Conservation (phyloP, 2,329 filamentous ascomycete genomes). For the Graphilbum fragrans region DNA sequence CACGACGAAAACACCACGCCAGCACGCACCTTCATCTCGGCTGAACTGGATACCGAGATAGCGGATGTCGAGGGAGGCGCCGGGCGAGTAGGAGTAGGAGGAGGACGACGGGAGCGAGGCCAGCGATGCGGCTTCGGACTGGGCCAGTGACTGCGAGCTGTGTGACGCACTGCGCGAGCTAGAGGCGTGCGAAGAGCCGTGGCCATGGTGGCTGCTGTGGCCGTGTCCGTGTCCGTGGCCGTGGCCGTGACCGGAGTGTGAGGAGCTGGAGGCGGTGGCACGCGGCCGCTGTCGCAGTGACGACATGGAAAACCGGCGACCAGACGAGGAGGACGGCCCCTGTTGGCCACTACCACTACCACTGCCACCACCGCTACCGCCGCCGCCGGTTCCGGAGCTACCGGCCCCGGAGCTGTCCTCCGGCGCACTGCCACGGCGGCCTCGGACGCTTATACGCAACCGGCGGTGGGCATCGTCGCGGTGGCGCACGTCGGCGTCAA, state of each 20-base stretch:
- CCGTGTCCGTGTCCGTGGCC: slow-evolving; percentile 1
- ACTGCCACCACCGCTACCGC: no score
- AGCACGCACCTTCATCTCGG: slow-evolving; percentile 28
- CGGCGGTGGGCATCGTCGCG: slow-evolving; percentile 33
- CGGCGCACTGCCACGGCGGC: slow-evolving; percentile 27
- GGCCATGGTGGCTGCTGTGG: slow-evolving; percentile 13
- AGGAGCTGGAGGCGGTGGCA: neutral
- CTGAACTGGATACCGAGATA: slow-evolving; percentile 39
- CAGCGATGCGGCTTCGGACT: slow-evolving; percentile 6
- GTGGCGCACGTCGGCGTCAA: slow-evolving; percentile 32
- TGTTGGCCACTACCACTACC: no score
- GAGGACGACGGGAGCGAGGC: slow-evolving; percentile 3
- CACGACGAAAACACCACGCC: neutral
- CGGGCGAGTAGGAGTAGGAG: slow-evolving; percentile 9
- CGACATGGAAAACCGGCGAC: slow-evolving; percentile 28
- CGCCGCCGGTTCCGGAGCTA: neutral
- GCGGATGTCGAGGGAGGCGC: slow-evolving; percentile 26
- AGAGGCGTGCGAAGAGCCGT: slow-evolving; percentile 4
- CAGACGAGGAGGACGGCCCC: neutral
- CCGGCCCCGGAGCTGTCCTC: slow-evolving; percentile 16
- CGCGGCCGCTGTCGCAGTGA: slow-evolving; percentile 27
- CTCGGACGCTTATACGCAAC: slow-evolving; percentile 27
- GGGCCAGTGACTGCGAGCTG: slow-evolving; percentile 4
- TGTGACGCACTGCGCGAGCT: no score
- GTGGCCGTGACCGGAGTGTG: neutral